phyloP scores from a whole-genome alignment of 176 grass and related monocot genomes.

The Ensete glaucum region DNA sequence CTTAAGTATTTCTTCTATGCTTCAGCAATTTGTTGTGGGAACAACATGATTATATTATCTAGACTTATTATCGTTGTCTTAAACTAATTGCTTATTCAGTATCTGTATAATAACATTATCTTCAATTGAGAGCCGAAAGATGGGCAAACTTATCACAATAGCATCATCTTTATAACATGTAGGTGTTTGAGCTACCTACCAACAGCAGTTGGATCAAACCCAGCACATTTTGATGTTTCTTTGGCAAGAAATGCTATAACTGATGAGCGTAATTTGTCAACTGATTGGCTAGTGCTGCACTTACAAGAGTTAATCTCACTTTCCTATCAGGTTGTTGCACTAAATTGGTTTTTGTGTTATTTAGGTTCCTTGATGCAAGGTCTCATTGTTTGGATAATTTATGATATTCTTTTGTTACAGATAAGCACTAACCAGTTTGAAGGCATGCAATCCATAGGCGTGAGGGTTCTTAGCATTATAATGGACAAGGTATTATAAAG shows the following conservation, averaged over 20 bases:
- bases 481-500: conserved; percentile 72
- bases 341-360: conserved; percentile 12
- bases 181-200: conserved; percentile 94
- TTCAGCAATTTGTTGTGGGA: too few species aligned
- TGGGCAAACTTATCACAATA: not conserved
- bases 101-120: not conserved
- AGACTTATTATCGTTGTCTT: not conserved
- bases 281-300: conserved; percentile 92
- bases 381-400: not conserved
- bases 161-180: conserved; percentile 16
- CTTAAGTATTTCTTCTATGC: too few species aligned
- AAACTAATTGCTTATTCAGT: not conserved
- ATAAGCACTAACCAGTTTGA: conserved; percentile 94
- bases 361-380: not conserved
- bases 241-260: conserved; percentile 48
- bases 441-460: conserved; percentile 88
- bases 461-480: conserved; percentile 80
- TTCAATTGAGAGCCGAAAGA: not conserved
- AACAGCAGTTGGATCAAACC: conserved; percentile 75
- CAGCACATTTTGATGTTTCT: conserved; percentile 89
- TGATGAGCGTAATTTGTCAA: conserved; percentile 27
- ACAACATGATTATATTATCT: too few species aligned
- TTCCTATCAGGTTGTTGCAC: conserved; percentile 74
- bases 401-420: conserved; percentile 35
- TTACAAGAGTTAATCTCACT: conserved; percentile 87